These are phyloP conservation scores for Fusarium poae DNA, from an alignment of 2,329 filamentous ascomycete species.

Conservation along the genomic window DNA sequence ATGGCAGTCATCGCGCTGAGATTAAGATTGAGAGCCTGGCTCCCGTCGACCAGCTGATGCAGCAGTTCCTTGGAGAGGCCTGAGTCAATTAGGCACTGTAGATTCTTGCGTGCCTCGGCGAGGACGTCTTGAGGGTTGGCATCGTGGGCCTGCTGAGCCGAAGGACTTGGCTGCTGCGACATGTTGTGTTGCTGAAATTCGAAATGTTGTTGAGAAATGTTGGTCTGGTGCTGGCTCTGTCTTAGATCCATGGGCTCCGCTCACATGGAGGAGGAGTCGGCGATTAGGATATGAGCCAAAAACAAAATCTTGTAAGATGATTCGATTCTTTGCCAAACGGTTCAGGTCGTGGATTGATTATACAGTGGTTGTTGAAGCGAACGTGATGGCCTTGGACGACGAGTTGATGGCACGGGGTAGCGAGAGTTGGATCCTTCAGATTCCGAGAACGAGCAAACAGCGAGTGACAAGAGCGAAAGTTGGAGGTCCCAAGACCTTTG, in stretches of 20 bases:
- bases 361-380: constrained; percentile 34
- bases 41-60: constrained; percentile 58
- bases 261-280: constrained; percentile 50
- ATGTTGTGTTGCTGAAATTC: constrained; percentile 43
- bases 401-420: constrained; percentile 34
- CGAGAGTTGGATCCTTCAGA: constrained; percentile 23
- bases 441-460: constrained; percentile 32
- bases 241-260: constrained; percentile 52
- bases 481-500: constrained; percentile 33
- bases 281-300: constrained; percentile 32
- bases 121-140: constrained; percentile 59
- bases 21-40: constrained; percentile 51
- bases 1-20: constrained; percentile 35
- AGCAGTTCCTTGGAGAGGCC: constrained; percentile 60
- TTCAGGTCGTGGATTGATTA: constrained; percentile 1
- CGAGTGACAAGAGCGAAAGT: constrained; percentile 43
- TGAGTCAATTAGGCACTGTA: constrained; percentile 61
- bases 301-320: constrained; percentile 12
- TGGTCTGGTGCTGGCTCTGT: constrained; percentile 37
- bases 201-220: constrained; percentile 47
- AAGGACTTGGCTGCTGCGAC: constrained; percentile 46
- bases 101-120: constrained; percentile 60
- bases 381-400: constrained; percentile 35
- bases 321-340: not conserved
- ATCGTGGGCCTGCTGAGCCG: constrained; percentile 49